A percentile compares a stretch with the other conserved stretches of the same genome.
Conservation (phyloP, 169 alveolate species). For the Cryptosporidium sp. region DNA sequence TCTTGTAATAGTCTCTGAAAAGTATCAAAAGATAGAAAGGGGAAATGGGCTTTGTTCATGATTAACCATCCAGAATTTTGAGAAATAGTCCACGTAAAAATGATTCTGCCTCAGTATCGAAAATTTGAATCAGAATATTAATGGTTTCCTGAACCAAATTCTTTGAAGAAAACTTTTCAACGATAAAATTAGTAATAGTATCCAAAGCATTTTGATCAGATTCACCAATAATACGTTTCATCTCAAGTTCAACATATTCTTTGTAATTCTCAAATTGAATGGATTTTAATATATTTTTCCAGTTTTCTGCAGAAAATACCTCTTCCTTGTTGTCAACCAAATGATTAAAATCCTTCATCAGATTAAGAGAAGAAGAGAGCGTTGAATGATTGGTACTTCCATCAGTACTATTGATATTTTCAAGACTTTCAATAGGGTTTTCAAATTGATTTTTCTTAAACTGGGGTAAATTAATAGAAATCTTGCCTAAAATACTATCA, state of each 20-base stretch:
- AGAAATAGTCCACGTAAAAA: constrained; percentile 25
- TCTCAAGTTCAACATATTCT: constrained; percentile 10
- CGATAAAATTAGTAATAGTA: constrained; percentile 28
- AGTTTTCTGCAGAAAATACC: constrained; percentile 13
- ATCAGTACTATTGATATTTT: background rate
- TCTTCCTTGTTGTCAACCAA: constrained; percentile 4
- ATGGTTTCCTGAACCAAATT: constrained; percentile 15
- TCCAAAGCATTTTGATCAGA: constrained; percentile 52
- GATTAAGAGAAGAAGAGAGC: background rate
- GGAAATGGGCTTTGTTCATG: background rate
- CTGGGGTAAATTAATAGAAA: background rate
- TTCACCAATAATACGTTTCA: constrained; percentile 55
- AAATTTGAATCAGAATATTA: constrained; percentile 12
- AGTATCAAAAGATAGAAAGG: background rate
- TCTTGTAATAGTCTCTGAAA: no score
- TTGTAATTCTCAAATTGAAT: constrained; percentile 3
- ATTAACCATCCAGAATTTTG: constrained; percentile 35
- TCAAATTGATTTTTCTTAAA: background rate
- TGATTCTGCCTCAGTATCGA: constrained; percentile 45
- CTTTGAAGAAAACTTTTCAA: background rate
- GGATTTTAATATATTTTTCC: constrained; percentile 29
- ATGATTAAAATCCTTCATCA: background rate
- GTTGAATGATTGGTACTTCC: background rate
- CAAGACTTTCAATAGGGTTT: constrained; percentile 6
- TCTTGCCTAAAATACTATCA: background rate